Percentiles rank a stretch among this genome's conserved stretches.
phyloP scores from a whole-genome alignment of 345 rosid species.

The Populus tremula region DNA sequence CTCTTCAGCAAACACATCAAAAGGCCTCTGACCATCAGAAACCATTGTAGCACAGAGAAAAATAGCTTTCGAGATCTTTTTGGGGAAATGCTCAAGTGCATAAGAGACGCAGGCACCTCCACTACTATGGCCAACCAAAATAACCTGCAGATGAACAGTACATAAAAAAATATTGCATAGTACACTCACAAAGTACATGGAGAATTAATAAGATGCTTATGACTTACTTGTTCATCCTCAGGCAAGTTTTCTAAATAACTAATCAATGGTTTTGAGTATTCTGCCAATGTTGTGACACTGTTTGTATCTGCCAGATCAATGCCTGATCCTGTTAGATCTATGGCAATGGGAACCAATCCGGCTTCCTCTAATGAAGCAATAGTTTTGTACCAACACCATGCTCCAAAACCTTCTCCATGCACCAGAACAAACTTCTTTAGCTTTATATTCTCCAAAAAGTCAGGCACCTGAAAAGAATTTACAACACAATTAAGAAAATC shows the following conservation, averaged over 20 bases:
- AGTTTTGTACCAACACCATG: slow-evolving; percentile 99
- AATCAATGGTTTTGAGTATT: slow-evolving; percentile 78
- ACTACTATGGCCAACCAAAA: slow-evolving; percentile 82
- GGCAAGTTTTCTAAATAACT: slow-evolving; percentile 59
- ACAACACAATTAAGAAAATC: not conserved
- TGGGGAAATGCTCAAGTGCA: slow-evolving; percentile 73
- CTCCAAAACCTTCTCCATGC: slow-evolving; percentile 98
- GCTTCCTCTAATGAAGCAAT: slow-evolving; percentile 81
- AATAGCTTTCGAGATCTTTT: slow-evolving; percentile 76
- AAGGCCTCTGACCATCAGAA: slow-evolving; percentile 80
- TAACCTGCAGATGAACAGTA: slow-evolving; percentile 48
- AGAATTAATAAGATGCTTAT: not conserved
- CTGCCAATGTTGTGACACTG: slow-evolving; percentile 61
- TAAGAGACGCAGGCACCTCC: slow-evolving; percentile 90
- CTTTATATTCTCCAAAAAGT: slow-evolving; percentile 58
- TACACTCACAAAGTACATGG: not conserved
- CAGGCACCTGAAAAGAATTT: slow-evolving; percentile 51
- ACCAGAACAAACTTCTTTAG: slow-evolving; percentile 60
- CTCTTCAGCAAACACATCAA: slow-evolving; percentile 94
- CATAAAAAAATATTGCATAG: not conserved
- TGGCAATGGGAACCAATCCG: slow-evolving; percentile 62
- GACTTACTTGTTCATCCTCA: slow-evolving; percentile 81
- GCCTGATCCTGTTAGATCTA: slow-evolving; percentile 87
- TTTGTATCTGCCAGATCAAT: slow-evolving; percentile 69
- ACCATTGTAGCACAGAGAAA: slow-evolving; percentile 93